Evolutionary conservation across 1,284 basidiomycete genomes (phyloP).

Genomic region (Macrocybe sp.): DNA sequence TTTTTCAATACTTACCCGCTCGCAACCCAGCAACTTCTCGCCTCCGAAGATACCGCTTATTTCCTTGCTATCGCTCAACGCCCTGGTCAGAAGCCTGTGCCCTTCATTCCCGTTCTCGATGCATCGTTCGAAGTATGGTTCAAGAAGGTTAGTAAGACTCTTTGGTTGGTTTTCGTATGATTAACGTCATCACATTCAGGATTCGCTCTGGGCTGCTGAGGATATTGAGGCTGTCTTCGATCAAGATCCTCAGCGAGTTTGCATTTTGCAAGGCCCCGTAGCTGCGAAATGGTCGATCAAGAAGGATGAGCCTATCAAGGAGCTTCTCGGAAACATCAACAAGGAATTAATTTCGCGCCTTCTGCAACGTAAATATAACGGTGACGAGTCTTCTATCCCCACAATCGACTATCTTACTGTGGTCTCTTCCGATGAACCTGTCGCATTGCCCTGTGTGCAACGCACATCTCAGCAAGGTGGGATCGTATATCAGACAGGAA

Average conservation of each 20-base stretch:
- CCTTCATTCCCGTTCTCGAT: constrained; percentile 98
- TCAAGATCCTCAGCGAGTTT: constrained; percentile 96
- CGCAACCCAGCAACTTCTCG: constrained; percentile 82
- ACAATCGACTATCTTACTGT: constrained; percentile 83
- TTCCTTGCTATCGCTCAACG: constrained; percentile 95
- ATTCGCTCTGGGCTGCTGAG: constrained; percentile 97
- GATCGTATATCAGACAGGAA: constrained; percentile 55
- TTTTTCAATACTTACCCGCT: constrained; percentile 88
- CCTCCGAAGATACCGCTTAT: constrained; percentile 93
- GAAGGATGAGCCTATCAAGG: constrained; percentile 93
- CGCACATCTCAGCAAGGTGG: constrained; percentile 40
- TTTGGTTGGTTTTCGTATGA: not conserved
- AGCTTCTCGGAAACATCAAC: constrained; percentile 88
- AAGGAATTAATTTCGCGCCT: constrained; percentile 74
- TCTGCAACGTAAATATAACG: constrained; percentile 77
- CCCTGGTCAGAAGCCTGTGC: constrained; percentile 96
- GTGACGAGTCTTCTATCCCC: constrained; percentile 79
- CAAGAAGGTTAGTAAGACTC: constrained; percentile 71
- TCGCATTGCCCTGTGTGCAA: constrained; percentile 41
- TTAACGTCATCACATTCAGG: constrained; percentile 40
- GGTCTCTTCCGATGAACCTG: constrained; percentile 33
- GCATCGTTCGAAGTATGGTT: constrained; percentile 96
- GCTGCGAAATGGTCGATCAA: constrained; percentile 84
- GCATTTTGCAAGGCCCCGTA: constrained; percentile 95
- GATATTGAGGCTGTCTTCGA: constrained; percentile 99